Conservation (phyloP, 208 protist genomes). For the Entamoeba invadens region DNA sequence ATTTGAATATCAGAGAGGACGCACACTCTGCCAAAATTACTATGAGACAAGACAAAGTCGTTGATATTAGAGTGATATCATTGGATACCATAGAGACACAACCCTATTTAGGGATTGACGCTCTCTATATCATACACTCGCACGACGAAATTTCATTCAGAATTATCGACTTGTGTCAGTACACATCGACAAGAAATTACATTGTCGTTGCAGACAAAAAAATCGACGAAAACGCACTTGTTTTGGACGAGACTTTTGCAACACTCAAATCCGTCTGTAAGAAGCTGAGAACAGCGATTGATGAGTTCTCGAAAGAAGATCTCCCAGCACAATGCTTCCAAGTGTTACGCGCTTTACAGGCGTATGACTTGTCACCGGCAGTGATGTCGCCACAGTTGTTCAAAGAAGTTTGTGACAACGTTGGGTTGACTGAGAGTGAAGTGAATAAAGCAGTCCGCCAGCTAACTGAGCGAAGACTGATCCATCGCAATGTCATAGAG, state of each 20-base stretch:
- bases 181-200: not conserved
- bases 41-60: not conserved
- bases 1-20: not conserved
- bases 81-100: not conserved
- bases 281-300: not conserved
- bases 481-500: not conserved
- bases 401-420: not conserved
- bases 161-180: not conserved
- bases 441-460: not conserved
- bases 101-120: not conserved
- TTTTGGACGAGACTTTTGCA: not conserved
- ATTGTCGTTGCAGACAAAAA: not conserved
- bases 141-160: not conserved
- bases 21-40: not conserved
- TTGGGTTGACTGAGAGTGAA: not conserved
- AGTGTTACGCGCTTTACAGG: not conserved
- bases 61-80: not conserved
- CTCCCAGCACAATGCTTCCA: not conserved
- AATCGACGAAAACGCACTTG: not conserved
- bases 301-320: not conserved
- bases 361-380: not conserved
- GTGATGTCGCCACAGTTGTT: not conserved
- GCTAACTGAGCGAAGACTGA: not conserved
- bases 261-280: not conserved
- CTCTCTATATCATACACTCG: not conserved